Evolutionary conservation across 108 stramenopile genomes (phyloP), one percentile per base, ranked within the genome.

Genomic region (Cylindrotheca closterium): DNA sequence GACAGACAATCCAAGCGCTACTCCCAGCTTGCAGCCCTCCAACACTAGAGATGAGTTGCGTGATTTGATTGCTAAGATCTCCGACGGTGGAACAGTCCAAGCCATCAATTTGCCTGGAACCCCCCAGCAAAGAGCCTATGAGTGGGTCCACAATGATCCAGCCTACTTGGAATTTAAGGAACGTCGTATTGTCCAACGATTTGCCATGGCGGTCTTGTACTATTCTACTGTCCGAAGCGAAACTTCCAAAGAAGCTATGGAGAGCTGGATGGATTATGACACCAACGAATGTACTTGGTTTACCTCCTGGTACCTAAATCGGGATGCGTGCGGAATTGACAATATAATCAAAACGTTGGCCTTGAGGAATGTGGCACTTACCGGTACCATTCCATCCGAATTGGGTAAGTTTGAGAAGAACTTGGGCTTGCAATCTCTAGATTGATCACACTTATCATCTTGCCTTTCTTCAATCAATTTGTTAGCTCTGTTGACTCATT

Each of bases 321-420:
- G 37, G 15, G 10, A 10, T 42, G 10, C 37, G 10, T 42, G 37
- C 15, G 37, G 37, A 42, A 42, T 7, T 42, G 37, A 42, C 15
- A 42, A 42, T 42, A 42, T 42, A 7, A 10, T 10, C 37, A 42
- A 42, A 15, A 10, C 15, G 7, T 42, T 42, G 7, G 37, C 37
- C 7, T 42, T 42, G 37, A 7, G 37, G 10, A 42, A 42, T 15
- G 15, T 42, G 68, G 59, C 26, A 19, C 49, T 87, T 0, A 33
- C 56, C 10, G 86, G 86, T 19, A 77, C 79, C 15, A 63, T 87
- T 19, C 84, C 84, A 26, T 51, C 60, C 10, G 72, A 80, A 48
- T 34, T 86, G 2, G n/a, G n/a, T n/a, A n/a, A n/a, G n/a, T n/a
- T n/a, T n/a, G n/a, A n/a, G n/a, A n/a, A n/a, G n/a, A n/a, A n/a